Base-by-base conservation (phyloP, 805 yeast species). In the Hanseniaspora vineae region DNA sequence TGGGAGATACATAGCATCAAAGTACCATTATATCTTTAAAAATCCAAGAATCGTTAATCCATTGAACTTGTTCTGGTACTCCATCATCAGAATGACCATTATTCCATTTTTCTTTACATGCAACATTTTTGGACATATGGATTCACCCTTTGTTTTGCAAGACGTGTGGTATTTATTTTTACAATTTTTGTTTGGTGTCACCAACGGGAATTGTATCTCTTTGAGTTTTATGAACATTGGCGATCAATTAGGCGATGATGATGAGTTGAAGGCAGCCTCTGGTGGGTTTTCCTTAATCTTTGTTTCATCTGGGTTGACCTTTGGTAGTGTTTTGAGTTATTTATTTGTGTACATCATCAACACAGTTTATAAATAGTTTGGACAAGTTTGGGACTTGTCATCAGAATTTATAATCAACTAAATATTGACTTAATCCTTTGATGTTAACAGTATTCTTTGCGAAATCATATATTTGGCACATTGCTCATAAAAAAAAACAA, bases 251-350 rank as follows among this genome's bases (percentile, higher is more conserved):
- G 81, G 76, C 32, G 70, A 72, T 1, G 47, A 47, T 31, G 85
- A 78, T 33, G 72, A 73, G 18, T 90, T 86, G 57, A 80, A 78
- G 60, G 86, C 85, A 50, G 96, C 96, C 0, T 96, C 97, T 1
- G 96, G 96, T 42, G 97, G 97, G 2, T 84, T 89, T 60, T 81
- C 95, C 42, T 79, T 87, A 1, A 77, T 89, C 19, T 78, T 86
- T 54, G 74, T 89, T 46, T 80, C 89, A 48, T 58, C 78, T 11
- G 96, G 96, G 0, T 71, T 90, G 45, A 78, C 92, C 0, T 67
- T 72, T 1, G 98, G 98, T 4, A 80, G 95, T 50, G 51, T 87
- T 1, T 58, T 80, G 47, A 84, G 95, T 57, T 90, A 87, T 57
- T 51, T 77, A 2, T 70, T 84, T 51, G 89, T 80, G 2, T 59